Evolutionary conservation across 208 protist species (phyloP).

Genomic region (Herpetomonas tarakana): DNA sequence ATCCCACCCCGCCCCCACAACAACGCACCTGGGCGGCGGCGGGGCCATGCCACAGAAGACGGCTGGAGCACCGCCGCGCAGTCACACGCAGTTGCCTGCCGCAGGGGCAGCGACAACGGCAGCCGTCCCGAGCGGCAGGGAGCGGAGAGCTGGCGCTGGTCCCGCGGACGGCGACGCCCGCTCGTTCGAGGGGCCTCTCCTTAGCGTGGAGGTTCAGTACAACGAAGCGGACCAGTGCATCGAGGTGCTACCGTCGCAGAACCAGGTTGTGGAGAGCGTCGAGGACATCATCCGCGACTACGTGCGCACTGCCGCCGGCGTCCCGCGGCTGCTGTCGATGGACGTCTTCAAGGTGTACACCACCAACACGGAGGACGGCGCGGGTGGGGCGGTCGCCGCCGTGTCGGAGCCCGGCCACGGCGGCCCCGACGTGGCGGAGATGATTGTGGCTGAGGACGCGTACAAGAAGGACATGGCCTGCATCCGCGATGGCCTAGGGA

Average conservation of each 20-base stretch:
- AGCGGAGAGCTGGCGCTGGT: not conserved
- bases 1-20: not conserved
- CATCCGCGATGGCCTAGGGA: conserved; percentile 68
- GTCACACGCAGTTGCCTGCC: not conserved
- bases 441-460: conserved; percentile 85
- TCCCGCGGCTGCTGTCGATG: conserved; percentile 83
- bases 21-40: not conserved
- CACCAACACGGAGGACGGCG: conserved; percentile 57
- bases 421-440: conserved; percentile 87
- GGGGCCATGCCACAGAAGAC: not conserved
- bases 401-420: conserved; percentile 36
- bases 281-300: conserved; percentile 90
- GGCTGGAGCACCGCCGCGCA: not conserved
- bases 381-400: conserved; percentile 25
- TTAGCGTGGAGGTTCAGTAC: conserved; percentile 83
- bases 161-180: conserved; percentile 1
- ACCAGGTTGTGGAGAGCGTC: conserved; percentile 71
- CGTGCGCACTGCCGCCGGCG: conserved; percentile 81
- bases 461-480: conserved; percentile 76
- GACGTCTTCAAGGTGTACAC: conserved; percentile 92
- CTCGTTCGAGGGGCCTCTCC: conserved; percentile 59
- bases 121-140: not conserved
- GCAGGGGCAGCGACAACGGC: no score
- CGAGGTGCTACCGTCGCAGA: conserved; percentile 62
- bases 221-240: conserved; percentile 61